phyloP scores from a whole-genome alignment of 2,329 filamentous ascomycete species.

The Dactylellina sp. region DNA sequence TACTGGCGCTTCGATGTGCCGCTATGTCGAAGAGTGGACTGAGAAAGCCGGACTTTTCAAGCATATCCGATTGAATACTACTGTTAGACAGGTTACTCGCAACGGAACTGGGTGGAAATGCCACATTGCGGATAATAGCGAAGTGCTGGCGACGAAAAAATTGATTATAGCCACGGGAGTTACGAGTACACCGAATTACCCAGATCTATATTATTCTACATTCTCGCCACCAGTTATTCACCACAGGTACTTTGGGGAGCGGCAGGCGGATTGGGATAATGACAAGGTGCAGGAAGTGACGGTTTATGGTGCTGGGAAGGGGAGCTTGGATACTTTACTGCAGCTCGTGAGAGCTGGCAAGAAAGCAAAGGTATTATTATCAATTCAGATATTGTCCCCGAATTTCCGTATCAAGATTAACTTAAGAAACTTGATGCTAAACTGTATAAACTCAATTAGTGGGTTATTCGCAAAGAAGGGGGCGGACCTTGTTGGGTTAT shows the following conservation, averaged over 20 bases:
- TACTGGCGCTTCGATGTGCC: slow-evolving; percentile 69
- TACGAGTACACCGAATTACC: slow-evolving; percentile 70
- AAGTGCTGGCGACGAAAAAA: slow-evolving; percentile 63
- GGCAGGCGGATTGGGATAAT: slow-evolving; percentile 61
- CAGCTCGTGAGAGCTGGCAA: slow-evolving; percentile 69
- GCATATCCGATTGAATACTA: slow-evolving; percentile 67
- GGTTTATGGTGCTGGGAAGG: slow-evolving; percentile 74
- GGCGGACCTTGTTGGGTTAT: slow-evolving; percentile 70
- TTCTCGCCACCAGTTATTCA: slow-evolving; percentile 71
- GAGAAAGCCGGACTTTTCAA: slow-evolving; percentile 68
- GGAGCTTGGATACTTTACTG: slow-evolving; percentile 73
- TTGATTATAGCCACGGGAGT: slow-evolving; percentile 74
- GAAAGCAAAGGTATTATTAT: slow-evolving; percentile 65
- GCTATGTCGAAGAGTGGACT: slow-evolving; percentile 71
- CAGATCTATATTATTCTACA: slow-evolving; percentile 66
- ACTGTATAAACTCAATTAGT: too few species aligned
- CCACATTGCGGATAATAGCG: slow-evolving; percentile 1
- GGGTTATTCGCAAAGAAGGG: slow-evolving; percentile 71
- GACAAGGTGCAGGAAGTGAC: slow-evolving; percentile 64
- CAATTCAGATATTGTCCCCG: too few species aligned
- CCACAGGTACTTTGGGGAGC: slow-evolving; percentile 67
- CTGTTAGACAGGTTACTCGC: slow-evolving; percentile 64
- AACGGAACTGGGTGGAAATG: slow-evolving; percentile 57
- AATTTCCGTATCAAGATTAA: too few species aligned
- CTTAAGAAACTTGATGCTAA: too few species aligned